Base-by-base conservation (phyloP, 768 basidiomycete genomes). In the Xanthoconium purpureum region DNA sequence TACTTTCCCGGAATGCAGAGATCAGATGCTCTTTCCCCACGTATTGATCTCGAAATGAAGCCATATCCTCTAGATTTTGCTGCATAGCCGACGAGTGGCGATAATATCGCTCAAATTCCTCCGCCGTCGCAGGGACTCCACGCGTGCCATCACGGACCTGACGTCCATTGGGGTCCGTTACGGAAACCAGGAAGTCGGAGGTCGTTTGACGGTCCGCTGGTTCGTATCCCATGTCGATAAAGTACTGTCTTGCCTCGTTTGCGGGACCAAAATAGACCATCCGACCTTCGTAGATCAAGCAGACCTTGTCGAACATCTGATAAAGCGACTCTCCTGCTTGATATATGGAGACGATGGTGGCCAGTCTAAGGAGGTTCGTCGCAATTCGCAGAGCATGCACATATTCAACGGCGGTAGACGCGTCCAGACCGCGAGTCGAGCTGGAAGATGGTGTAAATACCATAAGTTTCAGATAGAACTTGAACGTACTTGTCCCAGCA, bases 281-380 rank as follows among this genome's bases (percentile, higher is more conserved):
- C 24, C 74, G 72, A 14, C 85, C 84, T 48, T 82, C 81, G 67
- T 82, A 76, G 63, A 88, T 76, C 38, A 88, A 74, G 63, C 82
- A 80, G 20, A 88, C 84, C 66, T 88, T 87, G 78, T 89, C 84
- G 62, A 89, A 94, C 59, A 80, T 76, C 40, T 78, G 58, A 55
- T 84, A 88, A 0, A 88, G 69, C 3, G 76, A 76, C 67, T 92
- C 89, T 48, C 87, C 85, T 5, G 91, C 91, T 69, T 94, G 91
- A 71, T 94, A 94, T 39, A 94, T 84, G 2, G 89, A 87, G 20
- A 92, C 88, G 52, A 94, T 82, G 1, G 87, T 91, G 3, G 87
- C 66, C 36, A 72, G 52, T 28, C 72, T 69, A 57, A 74, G 70
- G 13, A 81, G 71, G 63, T 89, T 84, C 1, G 89, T 89, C 1